These are phyloP conservation scores for Fusarium subglutinans DNA, from an alignment of 2,329 filamentous ascomycete species.

Conservation along the genomic window DNA sequence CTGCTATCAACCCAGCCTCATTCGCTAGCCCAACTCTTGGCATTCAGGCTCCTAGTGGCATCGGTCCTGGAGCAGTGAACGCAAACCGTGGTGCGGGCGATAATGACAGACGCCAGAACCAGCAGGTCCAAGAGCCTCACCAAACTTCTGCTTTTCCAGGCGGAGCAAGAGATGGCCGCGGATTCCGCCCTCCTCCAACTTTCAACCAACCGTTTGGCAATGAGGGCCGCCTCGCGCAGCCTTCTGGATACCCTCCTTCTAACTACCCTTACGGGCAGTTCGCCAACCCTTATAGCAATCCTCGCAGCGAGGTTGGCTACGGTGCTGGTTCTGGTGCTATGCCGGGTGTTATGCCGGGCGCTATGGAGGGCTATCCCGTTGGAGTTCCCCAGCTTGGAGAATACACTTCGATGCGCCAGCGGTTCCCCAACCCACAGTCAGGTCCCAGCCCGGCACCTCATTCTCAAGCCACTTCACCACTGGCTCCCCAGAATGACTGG, in stretches of 20 bases:
- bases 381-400: slow-evolving; percentile 51
- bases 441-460: slow-evolving; percentile 49
- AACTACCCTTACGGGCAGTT: slow-evolving; percentile 50
- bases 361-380: slow-evolving; percentile 44
- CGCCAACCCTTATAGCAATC: slow-evolving; percentile 47
- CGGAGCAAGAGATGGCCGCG: slow-evolving; percentile 50
- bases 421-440: slow-evolving; percentile 55
- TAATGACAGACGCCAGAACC: slow-evolving; percentile 60
- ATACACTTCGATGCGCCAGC: slow-evolving; percentile 58
- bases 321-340: slow-evolving; percentile 41
- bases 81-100: slow-evolving; percentile 57
- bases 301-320: slow-evolving; percentile 45
- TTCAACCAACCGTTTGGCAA: slow-evolving; percentile 54
- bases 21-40: slow-evolving; percentile 83
- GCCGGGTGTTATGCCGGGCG: slow-evolving; percentile 42
- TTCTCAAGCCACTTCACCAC: slow-evolving; percentile 52
- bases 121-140: slow-evolving; percentile 50
- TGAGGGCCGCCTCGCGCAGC: slow-evolving; percentile 54
- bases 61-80: slow-evolving; percentile 73
- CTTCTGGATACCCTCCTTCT: slow-evolving; percentile 48
- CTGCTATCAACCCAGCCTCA: slow-evolving; percentile 95
- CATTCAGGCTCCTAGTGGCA: slow-evolving; percentile 73
- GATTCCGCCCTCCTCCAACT: slow-evolving; percentile 51
- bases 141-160: slow-evolving; percentile 50
- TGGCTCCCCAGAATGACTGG: slow-evolving; percentile 67